Evolutionary conservation across 2,329 filamentous ascomycete species (phyloP), one percentile per base, ranked within the genome.

Genomic region (Paraphaeosphaeria sporulosa): DNA sequence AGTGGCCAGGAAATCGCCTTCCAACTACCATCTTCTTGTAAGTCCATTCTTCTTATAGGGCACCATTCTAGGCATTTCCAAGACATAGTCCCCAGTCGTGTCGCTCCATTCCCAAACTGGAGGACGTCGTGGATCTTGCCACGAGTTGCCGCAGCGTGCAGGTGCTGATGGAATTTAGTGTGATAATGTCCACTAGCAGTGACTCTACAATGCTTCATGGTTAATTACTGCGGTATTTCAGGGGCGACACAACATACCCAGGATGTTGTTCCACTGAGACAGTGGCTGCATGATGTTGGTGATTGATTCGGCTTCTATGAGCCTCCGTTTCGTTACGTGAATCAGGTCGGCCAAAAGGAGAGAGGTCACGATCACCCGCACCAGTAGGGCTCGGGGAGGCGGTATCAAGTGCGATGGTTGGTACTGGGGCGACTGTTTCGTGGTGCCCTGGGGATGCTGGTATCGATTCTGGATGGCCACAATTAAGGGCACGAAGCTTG

Each of bases 31-130:
- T 94, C 89, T 0, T 81, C 61, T 62, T 88, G 87, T 8, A 94
- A 79, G 67, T 94, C 92, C 90, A 95, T 94, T 25, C 92, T 84
- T 1, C 90, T 85, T 78, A 94, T 94, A 0, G 92, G 92, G 25
- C 94, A 80, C 73, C 90, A 93, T 71, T 94, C 92, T 91, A 94
- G 92, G 23, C 92, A 62, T 48, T 88, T 90, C 91, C 91, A 94
- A 2, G 83, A 84, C 0, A 89, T 66, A 0, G 92, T 90, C 0
- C 87, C 85, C 4, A 80, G 57, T 25, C 64, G 62, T 0, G 82
- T 75, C 4, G 90, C 80, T 0, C 90, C 90, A 13, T 86, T 84
- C 13, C 83, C 82, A 67, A 87, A 92, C 51, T 84, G 79, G 0
- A 94, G 83, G 3, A 89, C 91, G 73, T 94, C 91, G 71, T 94